phyloP scores from a whole-genome alignment of 768 basidiomycete species.

The Rubroboletus pulcherrimus region DNA sequence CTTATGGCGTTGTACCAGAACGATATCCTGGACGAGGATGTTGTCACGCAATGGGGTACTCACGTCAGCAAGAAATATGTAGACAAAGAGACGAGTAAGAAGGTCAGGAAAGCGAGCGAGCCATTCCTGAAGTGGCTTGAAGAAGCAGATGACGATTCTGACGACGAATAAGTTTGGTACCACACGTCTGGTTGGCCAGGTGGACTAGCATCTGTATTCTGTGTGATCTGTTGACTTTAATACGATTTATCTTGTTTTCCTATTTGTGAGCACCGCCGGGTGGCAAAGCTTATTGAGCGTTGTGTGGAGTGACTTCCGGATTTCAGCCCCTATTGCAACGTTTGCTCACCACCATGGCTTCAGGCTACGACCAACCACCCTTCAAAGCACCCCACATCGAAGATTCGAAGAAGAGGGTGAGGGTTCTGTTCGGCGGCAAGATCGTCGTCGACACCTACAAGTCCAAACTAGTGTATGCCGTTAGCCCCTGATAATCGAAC shows the following conservation, averaged over 20 bases:
- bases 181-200: not conserved
- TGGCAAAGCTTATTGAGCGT: not conserved
- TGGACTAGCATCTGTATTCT: not conserved
- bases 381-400: slow-evolving; percentile 48
- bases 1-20: slow-evolving; percentile 92
- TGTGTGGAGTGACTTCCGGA: not conserved
- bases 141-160: slow-evolving; percentile 73
- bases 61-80: slow-evolving; percentile 97
- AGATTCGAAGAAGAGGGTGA: slow-evolving; percentile 45
- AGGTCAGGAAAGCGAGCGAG: slow-evolving; percentile 91
- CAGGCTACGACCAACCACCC: slow-evolving; percentile 23
- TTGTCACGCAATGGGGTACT: slow-evolving; percentile 89
- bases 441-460: slow-evolving; percentile 54
- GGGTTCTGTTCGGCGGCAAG: slow-evolving; percentile 49
- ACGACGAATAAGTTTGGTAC: slow-evolving; percentile 25
- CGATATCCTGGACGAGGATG: slow-evolving; percentile 89
- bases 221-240: slow-evolving; percentile 16
- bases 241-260: not conserved
- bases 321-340: not conserved
- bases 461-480: slow-evolving; percentile 56
- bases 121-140: slow-evolving; percentile 96
- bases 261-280: not conserved
- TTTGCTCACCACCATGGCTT: slow-evolving; percentile 11
- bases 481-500: not conserved
- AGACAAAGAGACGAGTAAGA: slow-evolving; percentile 92